phyloP scores from a whole-genome alignment of 2,329 filamentous ascomycete genomes.

The Fonsecaea multimorphosa region DNA sequence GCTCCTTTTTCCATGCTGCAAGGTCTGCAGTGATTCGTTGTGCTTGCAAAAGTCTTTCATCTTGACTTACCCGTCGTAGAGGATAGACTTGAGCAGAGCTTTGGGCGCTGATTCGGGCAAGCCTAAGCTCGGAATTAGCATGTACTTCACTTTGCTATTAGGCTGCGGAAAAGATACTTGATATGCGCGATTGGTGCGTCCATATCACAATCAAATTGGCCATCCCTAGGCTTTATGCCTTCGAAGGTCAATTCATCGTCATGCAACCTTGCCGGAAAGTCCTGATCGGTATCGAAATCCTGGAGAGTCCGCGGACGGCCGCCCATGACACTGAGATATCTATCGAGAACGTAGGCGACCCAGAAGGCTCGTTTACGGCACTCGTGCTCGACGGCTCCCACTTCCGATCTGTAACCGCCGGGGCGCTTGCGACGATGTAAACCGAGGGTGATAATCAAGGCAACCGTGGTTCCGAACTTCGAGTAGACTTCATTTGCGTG shows the following conservation, averaged over 20 bases:
- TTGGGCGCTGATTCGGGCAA: slow-evolving; percentile 7
- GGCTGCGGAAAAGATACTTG: slow-evolving; percentile 2
- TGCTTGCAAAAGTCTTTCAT: slow-evolving; percentile 4
- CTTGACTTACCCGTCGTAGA: slow-evolving; percentile 2
- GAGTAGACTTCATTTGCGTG: slow-evolving; percentile 10
- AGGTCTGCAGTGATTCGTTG: not conserved
- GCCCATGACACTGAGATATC: slow-evolving; percentile 14
- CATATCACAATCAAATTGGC: slow-evolving; percentile 15
- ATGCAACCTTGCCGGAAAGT: slow-evolving; percentile 4
- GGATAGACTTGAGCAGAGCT: slow-evolving; percentile 6
- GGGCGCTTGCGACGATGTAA: slow-evolving; percentile 3
- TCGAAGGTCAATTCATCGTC: slow-evolving; percentile 4
- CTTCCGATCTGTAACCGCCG: slow-evolving; percentile 3
- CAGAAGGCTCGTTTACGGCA: slow-evolving; percentile 6
- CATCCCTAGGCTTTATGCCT: not conserved
- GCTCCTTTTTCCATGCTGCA: not conserved
- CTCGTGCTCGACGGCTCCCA: slow-evolving; percentile 3
- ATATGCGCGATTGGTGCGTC: slow-evolving; percentile 16
- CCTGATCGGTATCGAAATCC: slow-evolving; percentile 7
- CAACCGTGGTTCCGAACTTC: slow-evolving; percentile 8
- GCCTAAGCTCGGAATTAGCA: not conserved
- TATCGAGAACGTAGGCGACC: slow-evolving; percentile 1
- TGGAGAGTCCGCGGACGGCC: slow-evolving; percentile 9
- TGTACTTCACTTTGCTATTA: not conserved
- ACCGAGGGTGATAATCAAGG: slow-evolving; percentile 2